Conservation (phyloP, 2,329 filamentous ascomycete species). For the Byssochlamys sp. region DNA sequence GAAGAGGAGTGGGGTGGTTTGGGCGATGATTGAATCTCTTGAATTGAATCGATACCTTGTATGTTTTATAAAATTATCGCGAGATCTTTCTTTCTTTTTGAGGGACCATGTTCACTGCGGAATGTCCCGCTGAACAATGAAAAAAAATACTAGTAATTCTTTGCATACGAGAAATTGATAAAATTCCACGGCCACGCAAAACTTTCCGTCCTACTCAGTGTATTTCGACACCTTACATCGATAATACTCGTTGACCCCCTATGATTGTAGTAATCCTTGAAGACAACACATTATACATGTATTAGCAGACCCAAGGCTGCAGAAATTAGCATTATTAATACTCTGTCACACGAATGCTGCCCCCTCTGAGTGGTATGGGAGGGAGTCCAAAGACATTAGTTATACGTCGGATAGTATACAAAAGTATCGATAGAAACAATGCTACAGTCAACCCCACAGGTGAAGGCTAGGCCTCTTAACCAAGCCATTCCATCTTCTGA, state of each 20-base stretch:
- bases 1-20: slow-evolving; percentile 61
- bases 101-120: neutral
- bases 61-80: neutral
- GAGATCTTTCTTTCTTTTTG: neutral
- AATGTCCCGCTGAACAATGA: no score
- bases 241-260: neutral
- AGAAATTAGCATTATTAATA: no score
- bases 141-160: no score
- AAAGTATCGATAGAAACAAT: neutral
- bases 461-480: neutral
- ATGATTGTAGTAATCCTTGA: no score
- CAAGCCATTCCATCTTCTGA: no score
- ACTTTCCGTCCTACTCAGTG: no score
- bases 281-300: no score
- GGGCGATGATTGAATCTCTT: slow-evolving; percentile 40
- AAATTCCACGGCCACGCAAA: no score
- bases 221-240: no score
- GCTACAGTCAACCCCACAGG: neutral
- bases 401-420: neutral
- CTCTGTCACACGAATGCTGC: neutral
- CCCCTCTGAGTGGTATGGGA: neutral
- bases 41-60: neutral
- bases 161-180: no score
- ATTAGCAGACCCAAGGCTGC: no score
- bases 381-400: neutral